phyloP scores from a whole-genome alignment of 352 stramenopile species.

The Globisporangium irregulare region DNA sequence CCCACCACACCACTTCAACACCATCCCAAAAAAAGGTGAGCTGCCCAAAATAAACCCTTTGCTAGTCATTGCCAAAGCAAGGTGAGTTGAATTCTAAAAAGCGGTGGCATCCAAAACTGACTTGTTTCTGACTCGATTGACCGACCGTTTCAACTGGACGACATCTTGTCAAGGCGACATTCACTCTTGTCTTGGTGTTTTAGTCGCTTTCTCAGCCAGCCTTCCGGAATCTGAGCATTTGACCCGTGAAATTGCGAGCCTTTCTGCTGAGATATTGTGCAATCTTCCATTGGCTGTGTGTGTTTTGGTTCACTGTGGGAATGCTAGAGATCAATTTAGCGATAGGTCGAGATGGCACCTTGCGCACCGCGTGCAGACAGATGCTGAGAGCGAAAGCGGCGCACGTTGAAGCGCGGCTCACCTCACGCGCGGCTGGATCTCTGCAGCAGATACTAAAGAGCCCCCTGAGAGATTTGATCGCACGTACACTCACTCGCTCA shows the following conservation, averaged over 20 bases:
- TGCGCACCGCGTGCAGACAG: neutral
- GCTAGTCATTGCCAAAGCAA: neutral
- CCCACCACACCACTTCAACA: neutral
- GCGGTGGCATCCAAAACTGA: slow-evolving; percentile 2
- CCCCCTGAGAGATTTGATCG: neutral
- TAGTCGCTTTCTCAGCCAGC: neutral
- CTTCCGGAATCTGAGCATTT: neutral
- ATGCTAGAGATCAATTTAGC: neutral
- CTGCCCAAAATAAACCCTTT: slow-evolving; percentile 5
- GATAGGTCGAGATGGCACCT: slow-evolving; percentile 1
- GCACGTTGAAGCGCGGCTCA: neutral
- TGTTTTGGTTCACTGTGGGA: neutral
- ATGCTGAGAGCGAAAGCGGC: neutral
- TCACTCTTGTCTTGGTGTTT: neutral
- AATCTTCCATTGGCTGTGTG: neutral
- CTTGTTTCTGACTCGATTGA: slow-evolving; percentile 4
- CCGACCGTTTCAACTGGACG: neutral
- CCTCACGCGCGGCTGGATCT: neutral
- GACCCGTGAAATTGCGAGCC: too few relatives aligned
- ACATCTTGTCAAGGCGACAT: neutral
- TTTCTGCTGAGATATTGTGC: neutral
- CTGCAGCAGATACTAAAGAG: neutral
- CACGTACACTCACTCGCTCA: neutral
- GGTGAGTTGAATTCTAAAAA: neutral
- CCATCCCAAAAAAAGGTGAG: neutral